These are phyloP conservation scores for Lichtheimia hyalospora DNA, from an alignment of 371 early-diverging fungal genomes.

Conservation along the genomic window DNA sequence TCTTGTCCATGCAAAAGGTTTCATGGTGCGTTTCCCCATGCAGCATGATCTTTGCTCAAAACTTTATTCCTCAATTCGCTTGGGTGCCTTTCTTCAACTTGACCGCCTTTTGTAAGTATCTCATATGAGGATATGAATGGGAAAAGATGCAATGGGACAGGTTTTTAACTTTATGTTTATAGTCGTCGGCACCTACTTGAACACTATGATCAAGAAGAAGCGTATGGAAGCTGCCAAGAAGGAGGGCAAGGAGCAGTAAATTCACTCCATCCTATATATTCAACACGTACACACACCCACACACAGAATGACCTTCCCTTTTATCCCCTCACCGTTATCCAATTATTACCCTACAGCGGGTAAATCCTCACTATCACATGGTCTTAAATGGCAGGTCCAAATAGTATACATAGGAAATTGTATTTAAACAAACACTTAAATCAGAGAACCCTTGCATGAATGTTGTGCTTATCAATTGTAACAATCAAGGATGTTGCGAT, in stretches of 20 bases:
- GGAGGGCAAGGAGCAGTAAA: slow-evolving; percentile 35
- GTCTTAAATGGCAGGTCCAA: slow-evolving; percentile 3
- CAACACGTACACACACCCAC: too few species aligned
- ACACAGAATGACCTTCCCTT: too few species aligned
- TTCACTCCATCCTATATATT: too few species aligned
- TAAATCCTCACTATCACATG: too few species aligned
- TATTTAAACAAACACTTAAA: background rate
- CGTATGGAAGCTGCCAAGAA: slow-evolving; percentile 35
- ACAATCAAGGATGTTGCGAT: slow-evolving; percentile 12
- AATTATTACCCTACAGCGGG: too few species aligned
- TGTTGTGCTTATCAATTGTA: slow-evolving; percentile 7
- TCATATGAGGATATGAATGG: background rate
- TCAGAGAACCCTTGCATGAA: background rate
- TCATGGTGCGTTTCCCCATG: slow-evolving; percentile 82
- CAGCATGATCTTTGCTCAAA: slow-evolving; percentile 75
- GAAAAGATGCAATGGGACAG: background rate
- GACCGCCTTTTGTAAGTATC: slow-evolving; percentile 64
- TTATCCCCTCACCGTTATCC: too few species aligned
- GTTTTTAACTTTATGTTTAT: background rate
- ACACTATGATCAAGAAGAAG: slow-evolving; percentile 72
- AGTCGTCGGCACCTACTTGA: slow-evolving; percentile 82
- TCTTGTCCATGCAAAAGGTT: slow-evolving; percentile 78
- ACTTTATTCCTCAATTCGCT: slow-evolving; percentile 68
- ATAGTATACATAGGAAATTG: background rate
- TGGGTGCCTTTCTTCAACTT: slow-evolving; percentile 94